Base-by-base conservation (phyloP, 768 basidiomycete genomes). In the Suillus plorans region DNA sequence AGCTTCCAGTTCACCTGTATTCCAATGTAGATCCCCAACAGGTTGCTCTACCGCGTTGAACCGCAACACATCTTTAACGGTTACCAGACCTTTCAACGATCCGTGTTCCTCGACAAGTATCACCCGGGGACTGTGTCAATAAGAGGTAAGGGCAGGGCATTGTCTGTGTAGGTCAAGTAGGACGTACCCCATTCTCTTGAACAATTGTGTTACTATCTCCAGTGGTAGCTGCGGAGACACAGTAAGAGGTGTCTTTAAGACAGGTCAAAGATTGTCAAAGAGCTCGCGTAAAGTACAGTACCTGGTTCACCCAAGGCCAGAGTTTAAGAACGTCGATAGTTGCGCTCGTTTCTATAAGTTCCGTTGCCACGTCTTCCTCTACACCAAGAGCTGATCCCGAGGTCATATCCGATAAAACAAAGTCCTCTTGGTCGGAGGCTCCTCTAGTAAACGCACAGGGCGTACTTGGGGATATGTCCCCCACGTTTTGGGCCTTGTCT, bases 141-240 rank as follows among this genome's bases (percentile, higher is more conserved):
- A 28, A 41, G 2, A 25, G 9, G 44, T 66, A 6, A 68, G 53
- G 12, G 13, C 13, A 22, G n/a, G 13, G 28, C 18, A 34, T 20
- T 36, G 18, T 22, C 10, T 36, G 13, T 53, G 1, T 28, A 67
- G 41, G 22, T 59, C 50, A 52, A 68, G 58, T 20, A 18, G 1
- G 16, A 82, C 94, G 69, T 72, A 97, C 97, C 97, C 97, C 91
- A 99, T 93, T 55, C 94, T 86, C 74, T 97, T 94, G 83, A 99
- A 99, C 34, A 99, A 79, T 73, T 99, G 95, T 91, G 97, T 94
- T 9, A 96, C 94, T 62, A 98, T 95, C 76, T 99, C 97, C 50
- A 99, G 81, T 0, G 95, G 95, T 47, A 97, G 84, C 67, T 93
- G 92, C 1, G 95, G 90, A 7, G 95, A 90, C 13, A 97, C 95